phyloP scores from a whole-genome alignment of 306 rosid species.

The Lathyrus tuberosus region DNA sequence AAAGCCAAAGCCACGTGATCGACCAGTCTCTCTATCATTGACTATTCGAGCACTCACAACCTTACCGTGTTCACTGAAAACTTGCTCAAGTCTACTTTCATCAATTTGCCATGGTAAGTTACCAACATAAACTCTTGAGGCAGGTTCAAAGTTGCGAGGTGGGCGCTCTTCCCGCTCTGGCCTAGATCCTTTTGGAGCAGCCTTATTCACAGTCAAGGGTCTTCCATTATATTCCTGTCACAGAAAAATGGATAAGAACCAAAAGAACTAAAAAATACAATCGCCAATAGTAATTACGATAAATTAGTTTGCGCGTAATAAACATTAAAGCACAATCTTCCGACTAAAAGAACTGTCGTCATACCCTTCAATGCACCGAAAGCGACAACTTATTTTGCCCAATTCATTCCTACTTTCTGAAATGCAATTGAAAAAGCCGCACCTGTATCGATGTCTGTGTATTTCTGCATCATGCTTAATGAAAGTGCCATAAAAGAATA shows the following conservation, averaged over 20 bases:
- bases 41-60: too few species aligned
- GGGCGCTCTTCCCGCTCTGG: constrained; percentile 75
- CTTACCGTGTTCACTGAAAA: too few species aligned
- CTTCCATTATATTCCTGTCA: constrained; percentile 75
- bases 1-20: too few species aligned
- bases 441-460: constrained; percentile 54
- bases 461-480: constrained; percentile 78
- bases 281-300: background rate
- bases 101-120: too few species aligned
- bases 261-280: constrained; percentile 12
- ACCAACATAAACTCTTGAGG: constrained; percentile 73
- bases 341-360: constrained; percentile 76
- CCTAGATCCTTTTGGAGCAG: constrained; percentile 83
- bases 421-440: constrained; percentile 77
- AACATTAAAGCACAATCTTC: constrained; percentile 38
- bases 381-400: constrained; percentile 79
- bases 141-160: constrained; percentile 57
- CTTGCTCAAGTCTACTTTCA: too few species aligned
- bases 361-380: constrained; percentile 76
- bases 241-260: background rate
- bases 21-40: too few species aligned
- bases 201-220: constrained; percentile 81
- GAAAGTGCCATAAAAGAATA: constrained; percentile 78
- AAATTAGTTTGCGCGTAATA: background rate
- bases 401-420: constrained; percentile 70